Evolutionary conservation across 441 rosid genomes (phyloP).

Genomic region (Gossypium schwendimanii): DNA sequence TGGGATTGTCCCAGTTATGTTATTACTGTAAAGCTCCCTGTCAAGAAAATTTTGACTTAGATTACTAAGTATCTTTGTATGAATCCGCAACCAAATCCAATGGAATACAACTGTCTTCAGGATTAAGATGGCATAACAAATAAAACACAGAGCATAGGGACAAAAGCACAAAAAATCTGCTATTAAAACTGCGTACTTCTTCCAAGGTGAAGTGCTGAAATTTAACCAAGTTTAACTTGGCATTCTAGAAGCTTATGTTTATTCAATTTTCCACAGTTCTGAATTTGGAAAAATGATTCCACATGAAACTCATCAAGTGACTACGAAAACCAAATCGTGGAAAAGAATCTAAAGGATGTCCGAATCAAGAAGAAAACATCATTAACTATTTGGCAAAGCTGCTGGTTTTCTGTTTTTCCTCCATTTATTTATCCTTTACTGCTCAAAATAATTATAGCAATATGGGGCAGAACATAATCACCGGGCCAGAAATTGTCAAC

Average conservation of each 20-base stretch:
- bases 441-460: not conserved
- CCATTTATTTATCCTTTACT: not conserved
- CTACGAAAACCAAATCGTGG: not conserved
- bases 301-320: not conserved
- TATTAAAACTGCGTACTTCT: not conserved
- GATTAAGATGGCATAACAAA: not conserved
- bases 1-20: constrained; percentile 51
- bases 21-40: constrained; percentile 80
- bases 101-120: not conserved
- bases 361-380: not conserved
- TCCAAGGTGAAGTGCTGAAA: not conserved
- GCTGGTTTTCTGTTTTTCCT: not conserved
- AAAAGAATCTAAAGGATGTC: not conserved
- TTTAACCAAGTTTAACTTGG: not conserved
- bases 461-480: not conserved
- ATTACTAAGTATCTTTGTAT: not conserved
- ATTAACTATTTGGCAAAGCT: not conserved
- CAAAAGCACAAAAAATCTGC: not conserved
- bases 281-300: not conserved
- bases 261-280: not conserved
- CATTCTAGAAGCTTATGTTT: not conserved
- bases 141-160: not conserved
- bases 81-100: not conserved
- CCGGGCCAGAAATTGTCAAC: constrained; percentile 16
- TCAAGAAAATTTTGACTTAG: not conserved